Evolutionary conservation across 192 early-diverging fungal species (phyloP).

Genomic region (Gaertneriomyces semiglobifer): DNA sequence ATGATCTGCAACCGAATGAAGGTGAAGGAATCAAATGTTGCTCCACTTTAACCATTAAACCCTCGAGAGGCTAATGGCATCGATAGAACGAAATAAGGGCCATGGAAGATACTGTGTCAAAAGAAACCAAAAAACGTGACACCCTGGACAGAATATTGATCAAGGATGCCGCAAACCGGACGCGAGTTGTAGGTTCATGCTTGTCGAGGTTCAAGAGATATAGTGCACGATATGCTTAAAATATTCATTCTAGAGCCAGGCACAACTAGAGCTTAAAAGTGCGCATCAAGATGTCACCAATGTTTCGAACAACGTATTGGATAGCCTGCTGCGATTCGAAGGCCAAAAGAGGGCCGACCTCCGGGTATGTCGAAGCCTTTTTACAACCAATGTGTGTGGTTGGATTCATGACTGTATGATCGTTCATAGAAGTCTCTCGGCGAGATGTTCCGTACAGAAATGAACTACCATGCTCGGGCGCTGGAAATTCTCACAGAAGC

Average conservation of each 20-base stretch:
- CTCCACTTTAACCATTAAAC: background rate
- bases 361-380: background rate
- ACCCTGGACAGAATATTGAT: constrained; percentile 29
- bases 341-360: constrained; percentile 29
- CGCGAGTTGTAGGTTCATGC: constrained; percentile 28
- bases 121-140: constrained; percentile 33
- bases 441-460: constrained; percentile 28
- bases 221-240: background rate
- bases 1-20: constrained; percentile 19
- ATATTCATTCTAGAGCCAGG: background rate
- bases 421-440: constrained; percentile 11
- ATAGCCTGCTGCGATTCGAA: constrained; percentile 36
- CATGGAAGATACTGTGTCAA: constrained; percentile 31
- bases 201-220: background rate
- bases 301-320: constrained; percentile 26
- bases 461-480: constrained; percentile 30
- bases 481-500: constrained; percentile 30
- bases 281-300: constrained; percentile 29
- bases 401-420: background rate
- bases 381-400: background rate
- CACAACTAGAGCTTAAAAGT: constrained; percentile 37
- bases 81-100: constrained; percentile 22
- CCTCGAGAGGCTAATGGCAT: background rate
- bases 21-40: constrained; percentile 3
- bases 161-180: constrained; percentile 36